Base-by-base conservation (phyloP, 352 stramenopile genomes). In the Phytopythium aichiense region DNA sequence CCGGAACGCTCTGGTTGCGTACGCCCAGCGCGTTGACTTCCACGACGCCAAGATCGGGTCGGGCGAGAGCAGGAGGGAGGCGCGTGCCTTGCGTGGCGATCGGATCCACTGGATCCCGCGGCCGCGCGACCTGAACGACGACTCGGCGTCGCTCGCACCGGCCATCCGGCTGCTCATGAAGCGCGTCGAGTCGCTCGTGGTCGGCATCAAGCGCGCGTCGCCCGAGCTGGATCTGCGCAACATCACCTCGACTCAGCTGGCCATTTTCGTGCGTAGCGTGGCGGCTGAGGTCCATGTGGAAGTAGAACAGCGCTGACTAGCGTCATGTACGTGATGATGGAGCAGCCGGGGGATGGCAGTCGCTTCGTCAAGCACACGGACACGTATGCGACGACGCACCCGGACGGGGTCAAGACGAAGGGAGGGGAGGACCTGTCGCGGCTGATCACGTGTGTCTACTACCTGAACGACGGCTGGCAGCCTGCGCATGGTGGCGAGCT, bases 391-490 rank as follows among this genome's bases (percentile, higher is more conserved):
- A 83, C 70, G 1, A 63, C 57, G 0, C 75, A 84, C 40, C 35
- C 52, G 28, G 58, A 72, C 43, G 55, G 45, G 23, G 57, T 37
- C 1, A 53, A 54, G 7, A 61, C 31, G 1, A 61, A 66, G 25
- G 46, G 67, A 58, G 53, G 45, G 30, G 22, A 51, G 12, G 15
- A 56, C 4, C 67, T 89, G 22, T 65, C 85, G 20, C 81, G 81
- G 13, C 66, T 83, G 15, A 59, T 97, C 28, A 97, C 87, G 13
- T 93, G 83, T 33, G 70, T 97, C 1, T 94, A 95, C 58, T 97
- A 96, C 66, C 58, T 96, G 23, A 96, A 96, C 63, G 70, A 79
- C 18, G 46, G 76, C 9, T 97, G 87, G 86, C 63, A 81, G 2
- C 58, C 73, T 6, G 66, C 68, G 15, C 71, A 92, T 52, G 79